A percentile compares a stretch with the other conserved stretches of the same genome.
Conservation (phyloP, 2,329 filamentous ascomycete species). For the Ophiostoma sp. region DNA sequence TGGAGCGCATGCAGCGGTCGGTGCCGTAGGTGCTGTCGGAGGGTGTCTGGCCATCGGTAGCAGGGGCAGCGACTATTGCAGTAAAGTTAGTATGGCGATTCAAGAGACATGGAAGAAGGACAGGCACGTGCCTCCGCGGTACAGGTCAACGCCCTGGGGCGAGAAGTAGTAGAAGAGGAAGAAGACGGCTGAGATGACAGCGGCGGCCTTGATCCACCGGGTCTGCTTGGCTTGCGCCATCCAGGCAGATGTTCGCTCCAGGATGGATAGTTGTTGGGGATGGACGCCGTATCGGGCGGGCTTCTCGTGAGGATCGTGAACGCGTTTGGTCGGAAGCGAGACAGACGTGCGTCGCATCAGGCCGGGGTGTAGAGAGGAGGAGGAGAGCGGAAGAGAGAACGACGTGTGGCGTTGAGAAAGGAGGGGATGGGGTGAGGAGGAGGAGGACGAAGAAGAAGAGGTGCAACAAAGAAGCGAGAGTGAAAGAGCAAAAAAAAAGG, state of each 20-base stretch:
- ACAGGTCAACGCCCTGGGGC: slow-evolving; percentile 52
- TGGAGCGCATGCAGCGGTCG: slow-evolving; percentile 73
- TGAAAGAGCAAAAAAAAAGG: slow-evolving; percentile 9
- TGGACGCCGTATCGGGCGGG: slow-evolving; percentile 53
- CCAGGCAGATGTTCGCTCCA: slow-evolving; percentile 52
- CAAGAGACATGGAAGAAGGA: neutral
- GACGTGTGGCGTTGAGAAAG: neutral
- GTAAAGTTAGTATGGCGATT: neutral
- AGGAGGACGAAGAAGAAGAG: neutral
- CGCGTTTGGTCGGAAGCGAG: slow-evolving; percentile 56
- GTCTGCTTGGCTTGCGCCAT: slow-evolving; percentile 61
- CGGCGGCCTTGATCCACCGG: slow-evolving; percentile 61
- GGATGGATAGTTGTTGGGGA: slow-evolving; percentile 43
- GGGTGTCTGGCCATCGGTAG: slow-evolving; percentile 46
- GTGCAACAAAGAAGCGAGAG: neutral
- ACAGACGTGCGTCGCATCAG: slow-evolving; percentile 61
- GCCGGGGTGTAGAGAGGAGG: neutral
- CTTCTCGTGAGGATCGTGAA: slow-evolving; percentile 61
- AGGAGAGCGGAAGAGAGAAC: slow-evolving; percentile 22
- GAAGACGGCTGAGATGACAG: slow-evolving; percentile 55
- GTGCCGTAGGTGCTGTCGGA: slow-evolving; percentile 61
- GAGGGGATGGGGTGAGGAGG: neutral
- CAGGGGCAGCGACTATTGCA: neutral
- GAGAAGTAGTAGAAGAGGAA: slow-evolving; percentile 61
- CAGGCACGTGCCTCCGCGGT: slow-evolving; percentile 41